Base-by-base conservation (phyloP, 495 filamentous ascomycete genomes). In the Penicillium coffeae region DNA sequence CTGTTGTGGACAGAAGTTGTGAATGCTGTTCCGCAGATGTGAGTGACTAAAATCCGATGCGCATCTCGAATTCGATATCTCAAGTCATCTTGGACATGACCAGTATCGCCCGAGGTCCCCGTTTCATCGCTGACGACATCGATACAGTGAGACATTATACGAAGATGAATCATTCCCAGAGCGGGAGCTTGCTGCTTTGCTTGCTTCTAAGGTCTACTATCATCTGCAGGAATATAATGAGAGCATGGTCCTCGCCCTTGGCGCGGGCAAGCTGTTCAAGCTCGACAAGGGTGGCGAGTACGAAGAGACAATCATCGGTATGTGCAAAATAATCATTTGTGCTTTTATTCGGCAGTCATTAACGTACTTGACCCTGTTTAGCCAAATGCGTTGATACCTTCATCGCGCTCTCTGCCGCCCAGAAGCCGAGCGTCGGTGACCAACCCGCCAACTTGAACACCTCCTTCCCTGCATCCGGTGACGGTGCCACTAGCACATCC, bases 191-290 rank as follows among this genome's bases (percentile, higher is more conserved):
- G 94, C 94, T 45, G 92, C 94, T 46, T 77, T 99, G 21, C 90
- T 99, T 40, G 87, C 91, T 42, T 87, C 94, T 50, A 97, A 97
- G 76, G 89, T 97, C 54, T 99, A 97, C 71, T 99, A 96, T 65
- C 92, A 99, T 63, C 83, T 99, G 38, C 88, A 94, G 71, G 94
- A 95, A 70, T 97, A 97, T 72, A 90, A 96, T 63, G 93, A 97
- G 78, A 95, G 91, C 68, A 97, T 99, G 94, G 86, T 87, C 18
- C 96, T 99, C 71, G 94, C 94, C 42, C 80, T 99, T 10, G 91
- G 89, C 25, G 92, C 94, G 15, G 94, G 94, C 32, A 91, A 96
- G 56, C 79, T 96, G 19, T 96, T 99, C 75, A 85, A 93, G 73
- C 77, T 99, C 47, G 87, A 96, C 53, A 81, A 85, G 45, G 84